Percentiles rank a stretch among this genome's conserved stretches.
phyloP scores from a whole-genome alignment of 2,329 filamentous ascomycete genomes.

The Sporothrix brasiliensis region DNA sequence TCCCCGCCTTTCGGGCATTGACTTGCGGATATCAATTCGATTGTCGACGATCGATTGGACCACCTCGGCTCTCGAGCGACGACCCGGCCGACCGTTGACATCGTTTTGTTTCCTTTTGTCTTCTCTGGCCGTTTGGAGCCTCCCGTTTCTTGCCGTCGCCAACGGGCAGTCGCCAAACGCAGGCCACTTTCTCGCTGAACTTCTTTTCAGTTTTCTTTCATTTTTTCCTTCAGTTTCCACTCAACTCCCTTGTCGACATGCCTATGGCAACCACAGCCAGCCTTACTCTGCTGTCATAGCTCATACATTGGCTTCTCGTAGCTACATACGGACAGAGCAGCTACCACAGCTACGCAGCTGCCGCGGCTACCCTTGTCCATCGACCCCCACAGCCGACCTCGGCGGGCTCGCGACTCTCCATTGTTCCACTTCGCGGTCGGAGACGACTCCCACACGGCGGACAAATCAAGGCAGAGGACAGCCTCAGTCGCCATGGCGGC shows the following conservation, averaged over 20 bases:
- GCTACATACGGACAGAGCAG: neutral
- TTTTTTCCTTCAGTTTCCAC: neutral
- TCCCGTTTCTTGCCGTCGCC: neutral
- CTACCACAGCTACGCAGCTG: neutral
- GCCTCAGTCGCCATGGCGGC: slow-evolving; percentile 5
- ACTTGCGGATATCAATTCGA: neutral
- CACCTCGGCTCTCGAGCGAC: neutral
- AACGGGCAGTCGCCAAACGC: slow-evolving; percentile 14
- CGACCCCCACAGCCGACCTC: slow-evolving; percentile 11
- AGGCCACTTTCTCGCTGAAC: neutral
- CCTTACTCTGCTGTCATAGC: neutral
- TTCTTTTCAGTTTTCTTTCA: neutral
- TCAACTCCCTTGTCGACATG: neutral
- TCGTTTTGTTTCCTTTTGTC: neutral
- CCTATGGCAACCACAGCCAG: neutral
- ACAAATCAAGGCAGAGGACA: neutral
- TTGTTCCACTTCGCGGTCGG: neutral
- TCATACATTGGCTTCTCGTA: neutral
- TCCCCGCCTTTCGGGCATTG: slow-evolving; percentile 8
- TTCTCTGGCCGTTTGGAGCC: slow-evolving; percentile 14
- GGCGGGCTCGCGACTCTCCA: neutral
- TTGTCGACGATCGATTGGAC: neutral
- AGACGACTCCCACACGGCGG: neutral
- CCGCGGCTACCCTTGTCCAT: neutral
- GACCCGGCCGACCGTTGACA: neutral